Conservation (phyloP, 305 asterid genomes). For the Plantago lanceolata region DNA sequence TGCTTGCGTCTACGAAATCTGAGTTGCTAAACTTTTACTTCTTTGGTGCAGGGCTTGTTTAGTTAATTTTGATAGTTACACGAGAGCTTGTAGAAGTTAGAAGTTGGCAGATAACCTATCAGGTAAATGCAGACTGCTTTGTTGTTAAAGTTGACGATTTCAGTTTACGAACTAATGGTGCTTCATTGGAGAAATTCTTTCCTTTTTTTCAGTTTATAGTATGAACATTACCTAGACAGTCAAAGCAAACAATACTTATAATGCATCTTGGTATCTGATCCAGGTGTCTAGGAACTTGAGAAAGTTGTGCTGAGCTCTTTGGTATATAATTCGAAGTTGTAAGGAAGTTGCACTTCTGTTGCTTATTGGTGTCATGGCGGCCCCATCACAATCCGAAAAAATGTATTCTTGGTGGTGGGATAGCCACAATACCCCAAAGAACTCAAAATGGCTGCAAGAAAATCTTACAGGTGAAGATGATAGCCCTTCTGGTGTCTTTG, state of each 20-base stretch:
- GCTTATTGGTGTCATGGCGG: conserved; percentile 54
- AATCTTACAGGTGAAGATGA: conserved; percentile 64
- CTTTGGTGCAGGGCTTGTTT: conserved; percentile 36
- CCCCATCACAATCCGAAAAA: conserved; percentile 53
- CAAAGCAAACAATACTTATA: neutral
- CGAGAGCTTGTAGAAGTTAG: conserved; percentile 9
- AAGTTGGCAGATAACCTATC: conserved; percentile 8
- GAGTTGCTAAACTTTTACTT: conserved; percentile 12
- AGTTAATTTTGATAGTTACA: neutral
- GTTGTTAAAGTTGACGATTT: conserved; percentile 1
- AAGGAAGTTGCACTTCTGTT: conserved; percentile 49
- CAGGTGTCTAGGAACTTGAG: conserved; percentile 26
- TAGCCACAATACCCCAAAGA: conserved; percentile 89
- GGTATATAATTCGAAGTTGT: conserved; percentile 34
- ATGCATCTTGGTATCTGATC: conserved; percentile 22
- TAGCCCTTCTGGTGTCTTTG: conserved; percentile 16
- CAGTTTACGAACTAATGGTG: neutral
- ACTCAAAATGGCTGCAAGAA: conserved; percentile 97
- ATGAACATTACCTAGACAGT: neutral
- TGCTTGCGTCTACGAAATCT: conserved; percentile 8
- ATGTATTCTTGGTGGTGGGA: conserved; percentile 99
- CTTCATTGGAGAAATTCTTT: neutral
- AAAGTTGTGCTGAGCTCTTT: conserved; percentile 19
- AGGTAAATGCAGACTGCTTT: conserved; percentile 22
- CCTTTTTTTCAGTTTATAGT: neutral